Evolutionary conservation across 805 yeast species (phyloP), one percentile per base, ranked within the genome.

Genomic region (Nakazawaea populi): DNA sequence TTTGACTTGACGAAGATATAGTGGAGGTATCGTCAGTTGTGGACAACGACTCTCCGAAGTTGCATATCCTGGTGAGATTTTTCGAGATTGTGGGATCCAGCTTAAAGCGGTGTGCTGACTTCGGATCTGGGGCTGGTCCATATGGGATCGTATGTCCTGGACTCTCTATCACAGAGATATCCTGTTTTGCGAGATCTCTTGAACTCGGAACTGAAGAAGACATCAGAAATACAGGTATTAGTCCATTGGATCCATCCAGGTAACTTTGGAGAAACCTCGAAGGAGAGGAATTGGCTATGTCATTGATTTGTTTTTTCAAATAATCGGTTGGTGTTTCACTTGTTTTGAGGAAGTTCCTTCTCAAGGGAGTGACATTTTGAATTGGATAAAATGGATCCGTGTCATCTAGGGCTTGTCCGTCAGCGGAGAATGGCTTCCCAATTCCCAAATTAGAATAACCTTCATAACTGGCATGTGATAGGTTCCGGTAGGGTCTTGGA

Each of bases 181-280:
- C 30, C 5, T 43, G 24, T 14, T 32, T 43, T 5, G 38, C 30
- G 28, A 11, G 32, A 11, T 43, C 46, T 24, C 38, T 43, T 5
- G 46, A 43, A 14, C 38, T 32, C 3, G 46, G 29, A 9, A 32
- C 29, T 7, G 51, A 30, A 12, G 47, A 43, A 7, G 42, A 34
- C 27, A 28, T 9, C 9, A 35, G 46, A 10, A 43, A 28, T 9
- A 43, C 28, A 24, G 44, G 38, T 5, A 47, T 42, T 6, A 48
- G 24, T 4, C 47, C 38, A 18, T 24, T 49, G 4, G 52, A 49
- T 5, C 47, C 45, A 34, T 49, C 48, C 37, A 34, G 47, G n/a
- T 49, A 49, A 27, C 18, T 39, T 28, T 44, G 42, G 5, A 49
- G 42, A 28, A 49, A 44, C 12, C 28, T 37, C 1, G 52, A 39